Evolutionary conservation across 192 early-diverging fungal species (phyloP), one percentile per base, ranked within the genome.

Genomic region (Coemansia guatemalensis): DNA sequence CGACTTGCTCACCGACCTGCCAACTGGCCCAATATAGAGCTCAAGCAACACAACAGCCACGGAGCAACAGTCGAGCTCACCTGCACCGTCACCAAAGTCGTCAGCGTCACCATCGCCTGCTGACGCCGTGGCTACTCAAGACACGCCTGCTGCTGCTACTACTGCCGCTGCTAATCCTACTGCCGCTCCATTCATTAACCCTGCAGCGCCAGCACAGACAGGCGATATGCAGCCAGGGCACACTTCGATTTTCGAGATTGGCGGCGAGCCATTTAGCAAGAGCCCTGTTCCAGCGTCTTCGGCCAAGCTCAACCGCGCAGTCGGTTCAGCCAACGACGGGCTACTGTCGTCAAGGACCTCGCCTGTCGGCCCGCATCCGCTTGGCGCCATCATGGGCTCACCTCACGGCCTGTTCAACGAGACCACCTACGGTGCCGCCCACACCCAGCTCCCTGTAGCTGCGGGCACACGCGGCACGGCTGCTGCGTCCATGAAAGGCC

Each of bases 171-270:
- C 52, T 41, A 52, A 53, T 47, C 50, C 66, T 69, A 64, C 53
- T 56, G 53, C 62, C 53, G 66, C 60, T n/a, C 21, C 57, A 17
- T 58, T 58, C 48, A 64, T 62, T 41, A 60, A 33, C 65, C 58
- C 60, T 62, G 66, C 66, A 49, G 58, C 56, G 2, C 50, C 60
- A 59, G 52, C 41, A 49, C 39, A 60, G 47, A 32, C 57, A 30
- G 56, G 59, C 41, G 48, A 20, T 35, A 62, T 54, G 44, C 67
- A 35, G 27, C 54, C 48, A 17, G 64, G 62, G 27, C 72, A 71
- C 52, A 52, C 68, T 14, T 81, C 73, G 33, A 81, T 81, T 39
- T 81, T 81, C 24, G 78, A 81, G 65, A 60, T 81, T 62, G 73
- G 78, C 44, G 73, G 73, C 53, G 78, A 81, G 72, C 64, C 78